phyloP scores from a whole-genome alignment of 2,329 filamentous ascomycete genomes.

The Chaetomium sp. region DNA sequence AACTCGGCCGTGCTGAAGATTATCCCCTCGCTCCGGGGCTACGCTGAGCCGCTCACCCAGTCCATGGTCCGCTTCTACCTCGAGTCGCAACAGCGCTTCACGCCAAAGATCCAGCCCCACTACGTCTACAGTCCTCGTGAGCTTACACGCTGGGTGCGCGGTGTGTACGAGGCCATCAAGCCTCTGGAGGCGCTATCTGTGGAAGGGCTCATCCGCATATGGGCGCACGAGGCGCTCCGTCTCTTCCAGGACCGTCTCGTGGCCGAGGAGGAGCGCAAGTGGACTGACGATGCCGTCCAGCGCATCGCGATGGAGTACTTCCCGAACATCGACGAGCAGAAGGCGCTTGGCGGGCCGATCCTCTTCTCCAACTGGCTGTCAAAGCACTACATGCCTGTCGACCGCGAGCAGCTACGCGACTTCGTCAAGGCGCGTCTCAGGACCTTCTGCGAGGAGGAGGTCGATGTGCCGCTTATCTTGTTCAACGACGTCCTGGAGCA shows the following conservation, averaged over 20 bases:
- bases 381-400: conserved; percentile 96
- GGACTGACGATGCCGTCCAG: conserved; percentile 87
- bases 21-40: conserved; percentile 89
- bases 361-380: conserved; percentile 99
- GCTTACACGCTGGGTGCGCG: conserved; percentile 94
- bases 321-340: conserved; percentile 89
- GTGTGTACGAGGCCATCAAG: conserved; percentile 94
- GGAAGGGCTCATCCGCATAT: conserved; percentile 93
- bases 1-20: conserved; percentile 96
- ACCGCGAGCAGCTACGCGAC: conserved; percentile 90
- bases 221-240: conserved; percentile 94
- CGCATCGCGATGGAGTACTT: conserved; percentile 89
- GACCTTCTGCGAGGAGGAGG: conserved; percentile 99
- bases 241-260: conserved; percentile 98
- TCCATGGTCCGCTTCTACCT: conserved; percentile 98
- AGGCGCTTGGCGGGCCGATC: conserved; percentile 88
- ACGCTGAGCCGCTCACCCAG: conserved; percentile 89
- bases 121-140: conserved; percentile 99
- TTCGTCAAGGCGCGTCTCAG: conserved; percentile 96
- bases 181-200: conserved; percentile 85
- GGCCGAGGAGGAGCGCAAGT: conserved; percentile 87
- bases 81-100: conserved; percentile 92
- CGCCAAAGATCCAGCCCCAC: conserved; percentile 93
- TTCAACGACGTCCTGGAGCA: conserved; percentile 99
- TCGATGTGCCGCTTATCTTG: conserved; percentile 96